Evolutionary conservation across 2,329 filamentous ascomycete genomes (phyloP), one percentile per base, ranked within the genome.

Genomic region (Hirsutella thompsonii): DNA sequence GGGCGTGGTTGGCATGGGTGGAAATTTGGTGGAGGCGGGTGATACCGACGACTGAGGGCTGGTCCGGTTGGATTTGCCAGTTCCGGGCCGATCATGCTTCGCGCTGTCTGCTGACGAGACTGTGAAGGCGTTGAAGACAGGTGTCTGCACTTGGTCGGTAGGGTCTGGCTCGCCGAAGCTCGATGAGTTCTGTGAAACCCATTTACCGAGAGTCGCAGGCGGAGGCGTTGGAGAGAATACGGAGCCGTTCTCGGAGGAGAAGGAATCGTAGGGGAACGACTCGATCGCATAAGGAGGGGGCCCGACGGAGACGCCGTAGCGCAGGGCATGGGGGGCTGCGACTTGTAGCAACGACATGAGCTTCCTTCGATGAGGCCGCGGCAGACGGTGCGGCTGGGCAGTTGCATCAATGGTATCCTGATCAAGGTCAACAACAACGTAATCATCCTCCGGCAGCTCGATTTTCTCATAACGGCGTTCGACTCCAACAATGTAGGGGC

Each of bases 401-500:
- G 87, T 92, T 38, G 87, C 83, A 55, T 94, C 86, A 45, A 98
- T 89, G 14, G 80, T 80, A 59, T 98, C 85, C 57, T 83, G 79
- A 60, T 98, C 92, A 39, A 98, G 69, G 60, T 98, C 92, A 29
- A 96, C 88, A 14, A 96, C 69, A 16, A 96, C 89, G 58, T 90
- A 96, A 55, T 96, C 92, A 52, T 96, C 92, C 6, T 94, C 87
- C 0, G 92, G 92, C 34, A 96, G 73, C 50, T 88, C 81, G 37
- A 88, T 76, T 43, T 78, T 78, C 52, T 93, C 86, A 56, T 96
- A 96, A 43, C 89, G 79, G 49, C 89, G 77, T 63, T 98, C 92
- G 43, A 98, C 86, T 38, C 92, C 92, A 35, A 96, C 87, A 49
- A 98, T 94, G 54, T 96, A 98, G 1, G 92, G 92, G 52, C 92